Evolutionary conservation across 2,329 filamentous ascomycete genomes (phyloP).

Genomic region (Talaromyces sp.): DNA sequence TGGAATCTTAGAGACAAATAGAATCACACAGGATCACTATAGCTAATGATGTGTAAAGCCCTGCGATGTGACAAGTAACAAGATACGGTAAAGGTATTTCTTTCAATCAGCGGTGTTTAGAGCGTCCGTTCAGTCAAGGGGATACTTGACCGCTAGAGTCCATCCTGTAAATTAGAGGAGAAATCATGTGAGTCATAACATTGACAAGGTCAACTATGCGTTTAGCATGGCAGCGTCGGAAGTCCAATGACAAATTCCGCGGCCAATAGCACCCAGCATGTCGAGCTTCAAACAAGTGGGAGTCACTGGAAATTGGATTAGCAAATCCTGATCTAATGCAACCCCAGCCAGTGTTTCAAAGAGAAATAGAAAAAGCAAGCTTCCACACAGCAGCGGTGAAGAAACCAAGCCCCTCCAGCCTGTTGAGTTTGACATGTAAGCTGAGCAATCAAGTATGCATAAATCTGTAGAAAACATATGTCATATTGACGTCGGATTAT

Average conservation of each 20-base stretch:
- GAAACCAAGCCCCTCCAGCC: conserved; percentile 1
- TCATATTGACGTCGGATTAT: background rate
- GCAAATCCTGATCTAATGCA: conserved; percentile 4
- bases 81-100: background rate
- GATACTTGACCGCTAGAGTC: conserved; percentile 8
- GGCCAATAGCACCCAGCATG: conserved; percentile 3
- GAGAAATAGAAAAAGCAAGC: background rate
- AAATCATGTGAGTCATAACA: conserved; percentile 9
- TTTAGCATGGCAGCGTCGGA: conserved; percentile 11
- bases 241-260: background rate
- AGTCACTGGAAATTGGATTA: background rate
- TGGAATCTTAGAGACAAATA: background rate
- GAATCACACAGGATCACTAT: conserved; percentile 12
- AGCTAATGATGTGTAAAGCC: background rate
- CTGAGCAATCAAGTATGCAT: conserved; percentile 6
- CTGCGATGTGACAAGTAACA: background rate
- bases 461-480: background rate
- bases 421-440: conserved; percentile 8
- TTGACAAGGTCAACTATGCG: conserved; percentile 3
- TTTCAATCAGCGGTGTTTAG: conserved; percentile 9
- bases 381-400: conserved; percentile 22
- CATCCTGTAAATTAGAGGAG: background rate
- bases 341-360: conserved; percentile 7
- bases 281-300: background rate
- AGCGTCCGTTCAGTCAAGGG: background rate